Evolutionary conservation across 441 rosid genomes (phyloP).

Genomic region (Breynia disticha): DNA sequence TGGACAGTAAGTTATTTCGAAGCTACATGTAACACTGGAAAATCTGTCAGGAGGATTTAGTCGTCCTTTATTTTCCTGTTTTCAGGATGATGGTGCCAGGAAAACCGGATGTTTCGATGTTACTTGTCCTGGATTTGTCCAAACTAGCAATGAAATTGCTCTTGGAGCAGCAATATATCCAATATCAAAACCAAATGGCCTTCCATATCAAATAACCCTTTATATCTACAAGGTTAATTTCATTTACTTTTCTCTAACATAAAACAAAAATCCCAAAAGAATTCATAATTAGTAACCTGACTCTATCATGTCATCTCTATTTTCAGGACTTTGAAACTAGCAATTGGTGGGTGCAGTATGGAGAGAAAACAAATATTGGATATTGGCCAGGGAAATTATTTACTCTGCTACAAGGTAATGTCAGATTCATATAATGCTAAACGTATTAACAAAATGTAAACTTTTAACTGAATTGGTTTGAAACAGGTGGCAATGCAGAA

Average conservation of each 20-base stretch:
- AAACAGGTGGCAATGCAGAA: conserved; percentile 23
- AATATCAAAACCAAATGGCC: conserved; percentile 23
- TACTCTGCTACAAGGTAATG: neutral
- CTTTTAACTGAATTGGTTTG: no score
- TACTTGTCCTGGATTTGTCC: conserved; percentile 71
- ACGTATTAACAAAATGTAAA: no score
- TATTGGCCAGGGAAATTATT: conserved; percentile 52
- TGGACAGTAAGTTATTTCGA: conserved; percentile 52
- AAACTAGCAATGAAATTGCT: conserved; percentile 39
- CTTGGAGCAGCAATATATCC: conserved; percentile 61
- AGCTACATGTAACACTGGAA: neutral
- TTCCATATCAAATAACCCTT: conserved; percentile 38
- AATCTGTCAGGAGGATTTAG: no score
- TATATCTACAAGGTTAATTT: conserved; percentile 38
- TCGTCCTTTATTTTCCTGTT: neutral
- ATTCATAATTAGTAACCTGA: neutral
- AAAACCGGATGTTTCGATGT: conserved; percentile 67
- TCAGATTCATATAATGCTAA: no score
- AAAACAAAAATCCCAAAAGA: neutral
- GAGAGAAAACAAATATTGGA: conserved; percentile 37
- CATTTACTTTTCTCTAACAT: neutral
- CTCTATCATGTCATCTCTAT: neutral
- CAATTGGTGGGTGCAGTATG: conserved; percentile 59
- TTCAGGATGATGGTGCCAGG: conserved; percentile 39
- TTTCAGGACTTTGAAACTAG: neutral